Percentiles rank a stretch among this genome's conserved stretches.
Conservation (phyloP, 2,329 filamentous ascomycete genomes). For the Claviceps monticola region DNA sequence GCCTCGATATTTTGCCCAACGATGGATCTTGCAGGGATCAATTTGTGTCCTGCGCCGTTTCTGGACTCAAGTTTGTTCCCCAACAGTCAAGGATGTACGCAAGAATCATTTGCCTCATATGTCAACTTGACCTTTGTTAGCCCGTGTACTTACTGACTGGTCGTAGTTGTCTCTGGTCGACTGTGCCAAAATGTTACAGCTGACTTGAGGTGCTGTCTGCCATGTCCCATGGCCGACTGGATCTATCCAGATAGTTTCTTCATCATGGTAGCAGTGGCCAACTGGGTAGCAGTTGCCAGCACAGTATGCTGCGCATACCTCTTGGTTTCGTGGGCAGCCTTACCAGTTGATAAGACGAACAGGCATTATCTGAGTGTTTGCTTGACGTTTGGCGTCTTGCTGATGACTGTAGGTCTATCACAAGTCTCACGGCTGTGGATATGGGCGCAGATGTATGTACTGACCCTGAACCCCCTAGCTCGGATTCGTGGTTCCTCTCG, state of each 20-base stretch:
- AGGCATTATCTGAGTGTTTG: conserved; percentile 90
- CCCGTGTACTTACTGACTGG: not conserved
- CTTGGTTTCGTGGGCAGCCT: conserved; percentile 60
- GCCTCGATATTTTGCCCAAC: conserved; percentile 9
- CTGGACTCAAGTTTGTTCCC: conserved; percentile 49
- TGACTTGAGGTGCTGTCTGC: conserved; percentile 62
- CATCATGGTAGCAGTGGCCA: conserved; percentile 50
- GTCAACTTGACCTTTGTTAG: conserved; percentile 1
- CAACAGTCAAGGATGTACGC: conserved; percentile 48
- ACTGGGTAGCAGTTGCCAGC: conserved; percentile 69
- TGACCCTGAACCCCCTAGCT: conserved; percentile 37
- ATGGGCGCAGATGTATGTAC: conserved; percentile 1
- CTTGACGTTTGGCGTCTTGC: conserved; percentile 57
- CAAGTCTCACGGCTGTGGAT: not conserved
- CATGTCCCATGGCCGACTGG: conserved; percentile 79
- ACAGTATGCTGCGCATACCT: conserved; percentile 62
- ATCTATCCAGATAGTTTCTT: conserved; percentile 47
- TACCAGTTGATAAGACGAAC: conserved; percentile 80
- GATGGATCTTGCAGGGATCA: conserved; percentile 25
- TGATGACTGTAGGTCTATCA: conserved; percentile 56
- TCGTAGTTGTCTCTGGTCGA: conserved; percentile 42
- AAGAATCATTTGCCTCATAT: not conserved
- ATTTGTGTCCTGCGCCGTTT: conserved; percentile 54
- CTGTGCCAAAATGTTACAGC: conserved; percentile 35
- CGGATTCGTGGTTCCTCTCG: conserved; percentile 81